Conservation (phyloP, 1,284 basidiomycete species). For the Trametes pubescens region DNA sequence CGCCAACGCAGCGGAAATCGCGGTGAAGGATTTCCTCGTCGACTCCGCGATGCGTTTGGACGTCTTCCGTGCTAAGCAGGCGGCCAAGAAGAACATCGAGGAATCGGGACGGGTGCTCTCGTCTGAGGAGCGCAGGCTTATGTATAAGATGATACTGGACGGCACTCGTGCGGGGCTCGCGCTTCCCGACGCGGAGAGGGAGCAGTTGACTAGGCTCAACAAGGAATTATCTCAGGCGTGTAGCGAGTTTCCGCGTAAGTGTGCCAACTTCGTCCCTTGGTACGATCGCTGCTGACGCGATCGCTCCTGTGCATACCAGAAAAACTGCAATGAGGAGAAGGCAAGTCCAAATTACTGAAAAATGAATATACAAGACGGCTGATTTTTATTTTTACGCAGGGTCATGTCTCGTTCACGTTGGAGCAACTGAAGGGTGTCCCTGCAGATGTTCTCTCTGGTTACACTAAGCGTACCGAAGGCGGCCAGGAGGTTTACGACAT, state of each 20-base stretch:
- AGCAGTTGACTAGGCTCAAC: slow-evolving; percentile 63
- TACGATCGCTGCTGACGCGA: not conserved
- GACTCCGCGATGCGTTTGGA: slow-evolving; percentile 82
- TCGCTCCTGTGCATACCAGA: slow-evolving; percentile 48
- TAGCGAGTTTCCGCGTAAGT: slow-evolving; percentile 78
- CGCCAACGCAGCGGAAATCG: slow-evolving; percentile 74
- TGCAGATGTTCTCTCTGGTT: slow-evolving; percentile 79
- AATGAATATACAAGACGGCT: not conserved
- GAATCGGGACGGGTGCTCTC: slow-evolving; percentile 61
- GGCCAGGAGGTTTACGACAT: slow-evolving; percentile 69
- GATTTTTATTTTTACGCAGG: slow-evolving; percentile 48
- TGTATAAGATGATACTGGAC: slow-evolving; percentile 81
- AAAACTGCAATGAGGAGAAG: slow-evolving; percentile 89
- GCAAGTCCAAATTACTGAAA: slow-evolving; percentile 44
- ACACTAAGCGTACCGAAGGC: slow-evolving; percentile 66
- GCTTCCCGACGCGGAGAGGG: slow-evolving; percentile 68
- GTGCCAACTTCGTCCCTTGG: slow-evolving; percentile 37
- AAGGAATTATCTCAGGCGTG: slow-evolving; percentile 77
- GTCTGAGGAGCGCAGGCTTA: slow-evolving; percentile 71
- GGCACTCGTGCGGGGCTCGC: slow-evolving; percentile 79
- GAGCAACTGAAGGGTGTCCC: slow-evolving; percentile 85
- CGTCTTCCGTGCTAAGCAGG: slow-evolving; percentile 74
- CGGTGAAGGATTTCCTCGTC: slow-evolving; percentile 71
- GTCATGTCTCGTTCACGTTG: slow-evolving; percentile 66
- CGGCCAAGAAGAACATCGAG: slow-evolving; percentile 74